Evolutionary conservation across 805 yeast genomes (phyloP), one percentile per base, ranked within the genome.

Genomic region (Candida lessepsii): DNA sequence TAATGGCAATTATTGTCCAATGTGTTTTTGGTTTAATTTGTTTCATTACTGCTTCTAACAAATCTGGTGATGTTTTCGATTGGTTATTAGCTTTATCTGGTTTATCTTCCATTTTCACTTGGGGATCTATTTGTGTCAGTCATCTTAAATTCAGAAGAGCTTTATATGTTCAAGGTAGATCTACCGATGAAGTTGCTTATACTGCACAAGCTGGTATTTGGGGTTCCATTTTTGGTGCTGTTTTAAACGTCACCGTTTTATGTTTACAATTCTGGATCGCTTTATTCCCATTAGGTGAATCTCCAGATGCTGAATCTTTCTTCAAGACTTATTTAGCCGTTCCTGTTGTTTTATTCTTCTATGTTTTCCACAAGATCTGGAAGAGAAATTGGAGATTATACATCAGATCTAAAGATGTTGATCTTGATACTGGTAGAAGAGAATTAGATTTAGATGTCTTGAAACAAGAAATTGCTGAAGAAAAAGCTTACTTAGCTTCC

Each of bases 251-350:
- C 23, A 58, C 83, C 41, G 80, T 86, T 46, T 67, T 88, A 44
- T 65, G 76, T 41, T 86, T 89, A 21, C 90, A 85, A 64, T 85
- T 87, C 70, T 87, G 91, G 87, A 72, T 82, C 43, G 90, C 93
- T 5, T 64, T 84, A 29, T 86, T 71, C 72, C 95, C 95, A 40
- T 55, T 79, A 33, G 78, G 79, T 10, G 67, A 44, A 5, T 33
- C 60, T 8, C 69, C 64, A 55, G 41, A 42, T 41, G 85, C 86
- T 7, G 52, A 61, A 28, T 62, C 51, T 32, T 86, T 86, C 71
- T 86, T 86, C 70, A 65, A 73, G 55, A 66, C 77, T 18, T 86
- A 81, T 60, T 66, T 86, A 51, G 78, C 87, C 9, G 70, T 73
- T 42, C 86, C 86, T 14, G 74, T 85, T 34, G 67, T 83, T 29